Conservation (phyloP, 371 early-diverging fungal species). For the Synchytrium microbalum region DNA sequence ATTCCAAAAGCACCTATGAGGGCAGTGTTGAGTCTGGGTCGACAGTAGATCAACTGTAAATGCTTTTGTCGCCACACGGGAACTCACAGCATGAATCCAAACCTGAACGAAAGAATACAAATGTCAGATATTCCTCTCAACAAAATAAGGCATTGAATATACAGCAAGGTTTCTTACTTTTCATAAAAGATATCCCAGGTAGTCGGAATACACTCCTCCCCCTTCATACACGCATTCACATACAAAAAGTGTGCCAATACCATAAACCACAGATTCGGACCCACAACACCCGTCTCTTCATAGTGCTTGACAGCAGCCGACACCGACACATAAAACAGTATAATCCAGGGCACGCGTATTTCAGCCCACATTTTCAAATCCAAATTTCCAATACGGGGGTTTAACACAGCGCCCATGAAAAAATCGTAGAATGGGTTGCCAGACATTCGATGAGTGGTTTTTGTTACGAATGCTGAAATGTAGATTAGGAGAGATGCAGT, state of each 20-base stretch:
- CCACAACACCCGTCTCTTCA: conserved; percentile 11
- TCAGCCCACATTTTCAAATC: conserved; percentile 13
- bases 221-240: conserved; percentile 65
- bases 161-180: conserved; percentile 47
- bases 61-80: too few relatives aligned
- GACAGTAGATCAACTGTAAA: neutral
- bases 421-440: conserved; percentile 8
- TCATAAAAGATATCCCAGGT: conserved; percentile 37
- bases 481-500: conserved; percentile 41
- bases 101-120: neutral
- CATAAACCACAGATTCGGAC: conserved; percentile 41
- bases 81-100: neutral
- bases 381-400: neutral
- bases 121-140: conserved; percentile 8
- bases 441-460: conserved; percentile 49
- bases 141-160: conserved; percentile 11
- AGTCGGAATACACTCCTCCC: conserved; percentile 68
- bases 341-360: conserved; percentile 7
- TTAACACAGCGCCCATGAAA: conserved; percentile 6
- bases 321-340: conserved; percentile 9
- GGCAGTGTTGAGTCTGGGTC: neutral
- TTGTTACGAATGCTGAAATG: conserved; percentile 24
- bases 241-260: conserved; percentile 67
- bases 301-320: conserved; percentile 21
- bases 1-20: neutral